These are phyloP conservation scores for Pestalotiopsis sp. DNA, from an alignment of 2,329 filamentous ascomycete species.

Conservation along the genomic window DNA sequence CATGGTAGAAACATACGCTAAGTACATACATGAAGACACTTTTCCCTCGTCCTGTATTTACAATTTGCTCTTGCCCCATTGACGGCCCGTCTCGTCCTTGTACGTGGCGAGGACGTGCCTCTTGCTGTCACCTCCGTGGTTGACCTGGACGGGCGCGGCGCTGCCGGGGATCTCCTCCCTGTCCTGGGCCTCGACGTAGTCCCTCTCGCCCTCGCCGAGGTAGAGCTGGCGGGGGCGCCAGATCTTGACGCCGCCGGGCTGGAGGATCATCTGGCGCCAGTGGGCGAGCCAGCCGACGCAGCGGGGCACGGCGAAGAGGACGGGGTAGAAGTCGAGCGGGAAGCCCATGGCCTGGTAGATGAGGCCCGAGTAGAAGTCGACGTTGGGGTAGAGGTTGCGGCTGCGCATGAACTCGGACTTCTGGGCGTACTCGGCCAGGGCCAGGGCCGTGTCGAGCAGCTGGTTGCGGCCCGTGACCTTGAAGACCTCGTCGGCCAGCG, in stretches of 20 bases:
- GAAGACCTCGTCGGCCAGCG: conserved; percentile 53
- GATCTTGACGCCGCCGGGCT: conserved; percentile 49
- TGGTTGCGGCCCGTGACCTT: conserved; percentile 52
- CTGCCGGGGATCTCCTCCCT: conserved; percentile 37
- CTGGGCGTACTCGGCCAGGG: conserved; percentile 46
- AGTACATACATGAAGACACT: conserved; percentile 1
- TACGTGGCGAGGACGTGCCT: conserved; percentile 41
- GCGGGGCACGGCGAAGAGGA: conserved; percentile 52
- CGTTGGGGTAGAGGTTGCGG: conserved; percentile 52
- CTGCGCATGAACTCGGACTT: conserved; percentile 51
- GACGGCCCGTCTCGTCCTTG: conserved; percentile 37
- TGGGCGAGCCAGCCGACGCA: conserved; percentile 55
- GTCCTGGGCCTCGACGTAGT: conserved; percentile 42
- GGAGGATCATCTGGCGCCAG: conserved; percentile 54
- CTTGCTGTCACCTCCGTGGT: conserved; percentile 45
- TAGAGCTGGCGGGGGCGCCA: conserved; percentile 53
- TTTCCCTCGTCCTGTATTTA: conserved; percentile 13
- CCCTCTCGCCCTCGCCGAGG: conserved; percentile 44
- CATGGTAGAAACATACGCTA: background rate
- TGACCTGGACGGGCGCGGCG: conserved; percentile 37
- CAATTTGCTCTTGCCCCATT: conserved; percentile 30
- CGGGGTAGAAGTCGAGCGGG: conserved; percentile 54
- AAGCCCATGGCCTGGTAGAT: conserved; percentile 58
- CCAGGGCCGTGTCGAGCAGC: conserved; percentile 50
- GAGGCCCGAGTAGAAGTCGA: conserved; percentile 54